These are phyloP conservation scores for Penicillium arizonense DNA, from an alignment of 495 filamentous ascomycete genomes.

Conservation along the genomic window DNA sequence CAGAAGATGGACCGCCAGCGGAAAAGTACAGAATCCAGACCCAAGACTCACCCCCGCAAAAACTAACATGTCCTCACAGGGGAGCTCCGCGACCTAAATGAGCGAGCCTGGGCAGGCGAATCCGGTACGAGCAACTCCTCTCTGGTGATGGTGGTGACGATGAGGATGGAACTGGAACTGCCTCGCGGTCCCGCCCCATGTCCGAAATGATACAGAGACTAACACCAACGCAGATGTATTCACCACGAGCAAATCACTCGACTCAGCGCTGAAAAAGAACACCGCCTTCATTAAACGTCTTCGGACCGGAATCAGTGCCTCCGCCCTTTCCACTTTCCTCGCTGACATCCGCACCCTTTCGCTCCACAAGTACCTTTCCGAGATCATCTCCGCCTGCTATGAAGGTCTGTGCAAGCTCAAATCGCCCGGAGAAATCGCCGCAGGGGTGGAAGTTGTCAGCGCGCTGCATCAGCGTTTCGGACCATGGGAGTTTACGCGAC, in stretches of 20 bases:
- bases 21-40: conserved; percentile 60
- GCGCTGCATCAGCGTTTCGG: conserved; percentile 96
- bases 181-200: neutral
- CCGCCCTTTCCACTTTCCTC: conserved; percentile 76
- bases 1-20: conserved; percentile 74
- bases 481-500: conserved; percentile 83
- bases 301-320: conserved; percentile 79
- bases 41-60: neutral
- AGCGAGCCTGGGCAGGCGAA: conserved; percentile 83
- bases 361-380: conserved; percentile 94
- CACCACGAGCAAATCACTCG: conserved; percentile 73
- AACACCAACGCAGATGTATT: conserved; percentile 64
- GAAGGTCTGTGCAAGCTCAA: conserved; percentile 93
- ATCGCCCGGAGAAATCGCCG: conserved; percentile 82
- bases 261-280: conserved; percentile 98
- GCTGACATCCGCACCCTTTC: conserved; percentile 91
- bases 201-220: neutral
- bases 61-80: conserved; percentile 50
- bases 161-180: neutral
- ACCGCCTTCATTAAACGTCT: conserved; percentile 98
- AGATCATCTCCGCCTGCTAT: conserved; percentile 97
- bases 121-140: conserved; percentile 55
- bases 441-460: conserved; percentile 88
- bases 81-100: conserved; percentile 85
- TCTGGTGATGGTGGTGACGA: neutral